Evolutionary conservation across 306 rosid genomes (phyloP), one percentile per base, ranked within the genome.

Genomic region (Morella rubra): DNA sequence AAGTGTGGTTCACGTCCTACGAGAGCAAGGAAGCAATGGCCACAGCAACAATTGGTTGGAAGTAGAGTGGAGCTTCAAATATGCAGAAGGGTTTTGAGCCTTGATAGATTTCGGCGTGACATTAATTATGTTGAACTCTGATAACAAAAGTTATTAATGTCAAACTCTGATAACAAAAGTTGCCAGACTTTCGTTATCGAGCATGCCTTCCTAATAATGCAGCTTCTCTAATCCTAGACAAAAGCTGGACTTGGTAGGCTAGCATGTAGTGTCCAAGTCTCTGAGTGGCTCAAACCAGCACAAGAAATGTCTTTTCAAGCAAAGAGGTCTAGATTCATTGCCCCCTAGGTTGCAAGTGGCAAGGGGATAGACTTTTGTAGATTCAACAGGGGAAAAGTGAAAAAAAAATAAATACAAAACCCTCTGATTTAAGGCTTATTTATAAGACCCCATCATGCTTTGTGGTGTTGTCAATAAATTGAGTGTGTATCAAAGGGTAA

Each of bases 401-500:
- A 32, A 32, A 27, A 32, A 2, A 32, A 32, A 32, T 32, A 32
- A 32, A 32, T 32, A 2, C 37, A 32, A 32, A 32, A 32, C 3
- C 37, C 37, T 32, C 37, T 32, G 16, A 9, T 49, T 49, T 49
- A 49, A 49, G 14, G 53, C 53, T 3, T 49, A 49, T 15, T 49
- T 49, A 2, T 32, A 32, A 32, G 37, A 32, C 53, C 14, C 16
- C 14, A 49, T 49, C 14, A 49, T 49, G 16, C 16, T 5, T 0
- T 49, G 14, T 49, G 53, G 8, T 49, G 16, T 49, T 49, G 6
- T 49, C 53, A 49, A 32, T 42, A 65, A 66, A 52, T 70, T 69
- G 20, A 80, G 78, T 41, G 71, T 40, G 76, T 58, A 77, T 68
- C 69, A 54, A 51, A 66, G 15, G 51, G 72, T 22, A 22, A 58